Evolutionary conservation across 805 yeast species (phyloP).

Genomic region (Starmerella etchellsii): DNA sequence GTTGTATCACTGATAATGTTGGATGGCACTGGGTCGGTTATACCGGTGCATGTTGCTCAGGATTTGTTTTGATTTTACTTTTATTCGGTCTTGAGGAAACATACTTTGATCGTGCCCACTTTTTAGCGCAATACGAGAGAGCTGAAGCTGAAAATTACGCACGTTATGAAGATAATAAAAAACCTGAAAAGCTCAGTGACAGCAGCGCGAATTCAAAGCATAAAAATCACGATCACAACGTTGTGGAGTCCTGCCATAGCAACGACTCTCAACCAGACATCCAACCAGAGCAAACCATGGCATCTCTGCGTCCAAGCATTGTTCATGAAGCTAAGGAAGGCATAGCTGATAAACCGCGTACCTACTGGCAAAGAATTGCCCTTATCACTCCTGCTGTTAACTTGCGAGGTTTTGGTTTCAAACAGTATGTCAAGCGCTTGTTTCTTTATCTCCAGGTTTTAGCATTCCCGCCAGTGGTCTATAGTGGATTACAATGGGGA

Average conservation of each 20-base stretch:
- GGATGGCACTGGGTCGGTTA: constrained; percentile 76
- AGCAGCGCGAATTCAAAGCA: neutral
- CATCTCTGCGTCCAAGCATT: constrained; percentile 13
- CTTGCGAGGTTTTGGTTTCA: constrained; percentile 49
- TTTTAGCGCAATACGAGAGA: constrained; percentile 1
- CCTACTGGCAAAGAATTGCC: constrained; percentile 33
- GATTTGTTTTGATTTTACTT: constrained; percentile 40
- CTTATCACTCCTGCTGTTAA: constrained; percentile 37
- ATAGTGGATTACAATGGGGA: constrained; percentile 66
- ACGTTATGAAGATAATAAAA: neutral
- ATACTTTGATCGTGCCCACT: constrained; percentile 30
- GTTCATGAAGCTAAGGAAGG: constrained; percentile 15
- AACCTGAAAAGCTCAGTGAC: neutral
- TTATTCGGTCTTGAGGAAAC: constrained; percentile 62
- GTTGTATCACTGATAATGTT: constrained; percentile 47
- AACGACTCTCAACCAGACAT: neutral
- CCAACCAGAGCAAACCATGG: neutral
- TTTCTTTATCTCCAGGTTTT: constrained; percentile 31
- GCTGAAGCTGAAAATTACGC: neutral
- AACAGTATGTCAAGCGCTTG: constrained; percentile 47
- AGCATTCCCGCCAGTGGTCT: constrained; percentile 40
- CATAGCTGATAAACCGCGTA: constrained; percentile 25
- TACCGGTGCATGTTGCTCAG: constrained; percentile 51
- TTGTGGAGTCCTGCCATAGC: neutral
- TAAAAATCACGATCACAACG: neutral